phyloP scores from a whole-genome alignment of 352 stramenopile species.

The Phytophthora sansomeana region DNA sequence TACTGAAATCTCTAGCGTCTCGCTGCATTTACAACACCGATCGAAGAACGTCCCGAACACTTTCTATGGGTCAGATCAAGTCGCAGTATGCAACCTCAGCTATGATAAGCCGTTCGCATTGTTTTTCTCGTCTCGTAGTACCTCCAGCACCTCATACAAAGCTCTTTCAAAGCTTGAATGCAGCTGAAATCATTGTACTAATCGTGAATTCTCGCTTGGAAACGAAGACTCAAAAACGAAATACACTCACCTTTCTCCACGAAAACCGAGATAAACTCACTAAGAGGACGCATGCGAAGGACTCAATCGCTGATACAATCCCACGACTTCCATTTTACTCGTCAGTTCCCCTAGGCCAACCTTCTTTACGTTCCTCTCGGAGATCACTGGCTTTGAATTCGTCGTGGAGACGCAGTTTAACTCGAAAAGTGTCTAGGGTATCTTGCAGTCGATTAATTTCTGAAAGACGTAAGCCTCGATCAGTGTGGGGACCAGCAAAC shows the following conservation, averaged over 20 bases:
- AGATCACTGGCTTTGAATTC: too few species aligned
- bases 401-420: too few species aligned
- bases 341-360: too few species aligned
- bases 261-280: neutral
- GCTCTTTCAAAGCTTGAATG: constrained; percentile 4
- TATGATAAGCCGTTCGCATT: neutral
- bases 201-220: neutral
- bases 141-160: neutral
- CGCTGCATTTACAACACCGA: constrained; percentile 30
- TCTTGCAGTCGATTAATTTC: too few species aligned
- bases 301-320: too few species aligned
- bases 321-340: too few species aligned
- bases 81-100: constrained; percentile 13
- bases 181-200: neutral
- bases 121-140: neutral
- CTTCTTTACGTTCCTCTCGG: too few species aligned
- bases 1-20: constrained; percentile 13
- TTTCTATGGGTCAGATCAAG: constrained; percentile 25
- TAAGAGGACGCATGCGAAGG: too few species aligned
- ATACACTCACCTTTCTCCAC: neutral
- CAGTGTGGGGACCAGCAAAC: neutral
- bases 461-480: too few species aligned
- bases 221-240: neutral
- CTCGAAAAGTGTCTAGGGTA: too few species aligned
- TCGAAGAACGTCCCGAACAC: neutral